phyloP scores from a whole-genome alignment of 495 filamentous ascomycete genomes.

The Podospora fimiseda region DNA sequence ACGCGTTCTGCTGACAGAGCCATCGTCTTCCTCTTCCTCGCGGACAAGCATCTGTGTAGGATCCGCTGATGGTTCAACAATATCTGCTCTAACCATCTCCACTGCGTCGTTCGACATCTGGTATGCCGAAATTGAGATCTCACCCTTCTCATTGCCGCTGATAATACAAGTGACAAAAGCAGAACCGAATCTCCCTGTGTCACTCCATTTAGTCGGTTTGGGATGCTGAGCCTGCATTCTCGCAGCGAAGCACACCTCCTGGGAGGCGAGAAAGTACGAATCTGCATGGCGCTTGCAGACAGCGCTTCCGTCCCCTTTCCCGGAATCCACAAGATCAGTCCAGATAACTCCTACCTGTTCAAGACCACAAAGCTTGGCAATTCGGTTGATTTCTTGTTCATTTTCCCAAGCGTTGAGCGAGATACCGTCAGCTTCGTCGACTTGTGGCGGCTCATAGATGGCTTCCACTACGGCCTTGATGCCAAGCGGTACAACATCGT shows the following conservation, averaged over 20 bases:
- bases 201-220: constrained; percentile 93
- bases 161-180: constrained; percentile 96
- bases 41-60: constrained; percentile 91
- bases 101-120: constrained; percentile 92
- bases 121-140: constrained; percentile 83
- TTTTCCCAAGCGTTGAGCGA: constrained; percentile 84
- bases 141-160: constrained; percentile 81
- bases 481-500: constrained; percentile 85
- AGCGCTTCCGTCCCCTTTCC: constrained; percentile 70
- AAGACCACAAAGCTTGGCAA: constrained; percentile 79
- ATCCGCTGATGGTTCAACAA: constrained; percentile 91
- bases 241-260: constrained; percentile 85
- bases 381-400: constrained; percentile 72
- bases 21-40: constrained; percentile 80
- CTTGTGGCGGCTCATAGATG: constrained; percentile 93
- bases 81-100: constrained; percentile 94
- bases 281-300: constrained; percentile 95
- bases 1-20: constrained; percentile 58
- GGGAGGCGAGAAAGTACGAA: constrained; percentile 87
- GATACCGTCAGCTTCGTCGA: constrained; percentile 84
- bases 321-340: constrained; percentile 85
- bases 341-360: constrained; percentile 91
- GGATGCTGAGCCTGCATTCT: constrained; percentile 81
- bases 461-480: constrained; percentile 96
- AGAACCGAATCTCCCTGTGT: constrained; percentile 87